Conservation (phyloP, 495 filamentous ascomycete species). For the Pyrenula aspistea region DNA sequence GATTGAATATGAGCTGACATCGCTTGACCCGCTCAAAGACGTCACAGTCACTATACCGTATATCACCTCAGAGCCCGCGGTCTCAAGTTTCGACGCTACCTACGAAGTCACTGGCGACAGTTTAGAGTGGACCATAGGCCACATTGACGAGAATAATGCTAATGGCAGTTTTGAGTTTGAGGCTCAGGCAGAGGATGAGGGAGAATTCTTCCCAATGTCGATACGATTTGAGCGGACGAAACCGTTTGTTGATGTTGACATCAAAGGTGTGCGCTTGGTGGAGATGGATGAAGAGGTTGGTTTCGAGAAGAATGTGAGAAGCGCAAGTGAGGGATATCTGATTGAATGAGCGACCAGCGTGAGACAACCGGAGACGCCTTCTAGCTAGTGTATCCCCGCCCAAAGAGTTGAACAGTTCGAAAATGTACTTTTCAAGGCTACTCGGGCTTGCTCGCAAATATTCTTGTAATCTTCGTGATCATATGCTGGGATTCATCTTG, state of each 20-base stretch:
- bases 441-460: no score
- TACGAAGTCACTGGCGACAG: constrained; percentile 93
- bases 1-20: constrained; percentile 85
- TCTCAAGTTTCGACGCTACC: constrained; percentile 85
- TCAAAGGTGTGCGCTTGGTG: constrained; percentile 57
- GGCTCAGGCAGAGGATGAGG: constrained; percentile 67
- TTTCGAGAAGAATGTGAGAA: constrained; percentile 84
- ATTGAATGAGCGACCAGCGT: constrained; percentile 77
- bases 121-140: constrained; percentile 83
- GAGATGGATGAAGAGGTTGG: constrained; percentile 73
- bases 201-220: constrained; percentile 94
- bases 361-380: no score
- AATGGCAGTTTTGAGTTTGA: constrained; percentile 90
- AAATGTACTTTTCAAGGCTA: no score
- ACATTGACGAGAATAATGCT: constrained; percentile 65
- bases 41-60: constrained; percentile 82
- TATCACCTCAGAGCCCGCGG: constrained; percentile 63
- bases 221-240: constrained; percentile 77
- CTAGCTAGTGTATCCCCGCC: no score
- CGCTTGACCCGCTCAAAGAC: constrained; percentile 62
- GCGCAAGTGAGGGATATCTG: constrained; percentile 65
- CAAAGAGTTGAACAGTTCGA: no score
- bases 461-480: no score
- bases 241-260: constrained; percentile 85
- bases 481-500: no score